These are phyloP conservation scores for Sclerotinia minor DNA, from an alignment of 2,329 filamentous ascomycete genomes.

Conservation along the genomic window DNA sequence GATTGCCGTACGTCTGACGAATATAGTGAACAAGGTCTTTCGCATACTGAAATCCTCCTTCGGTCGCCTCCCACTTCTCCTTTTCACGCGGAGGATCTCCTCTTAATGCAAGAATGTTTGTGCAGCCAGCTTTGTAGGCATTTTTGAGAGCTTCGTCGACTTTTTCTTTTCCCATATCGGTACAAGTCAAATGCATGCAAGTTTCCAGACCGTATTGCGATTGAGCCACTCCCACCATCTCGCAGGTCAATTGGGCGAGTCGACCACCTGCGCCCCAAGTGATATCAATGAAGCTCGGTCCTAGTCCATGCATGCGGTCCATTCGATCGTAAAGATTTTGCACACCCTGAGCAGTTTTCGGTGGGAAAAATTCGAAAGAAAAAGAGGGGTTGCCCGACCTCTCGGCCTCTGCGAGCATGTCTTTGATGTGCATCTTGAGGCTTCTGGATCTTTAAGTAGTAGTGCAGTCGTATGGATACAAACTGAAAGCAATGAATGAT, in stretches of 20 bases:
- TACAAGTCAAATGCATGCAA: slow-evolving; percentile 98
- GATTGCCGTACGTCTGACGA: slow-evolving; percentile 73
- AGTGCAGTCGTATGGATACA: background rate
- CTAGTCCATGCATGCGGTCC: slow-evolving; percentile 96
- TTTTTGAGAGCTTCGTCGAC: slow-evolving; percentile 84
- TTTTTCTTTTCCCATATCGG: slow-evolving; percentile 92
- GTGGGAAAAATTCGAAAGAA: slow-evolving; percentile 99
- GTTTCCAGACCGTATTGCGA: slow-evolving; percentile 95
- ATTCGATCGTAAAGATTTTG: slow-evolving; percentile 99
- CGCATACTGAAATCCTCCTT: slow-evolving; percentile 87
- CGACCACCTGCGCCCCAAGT: slow-evolving; percentile 97
- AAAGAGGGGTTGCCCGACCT: slow-evolving; percentile 80
- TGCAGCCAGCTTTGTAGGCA: slow-evolving; percentile 93
- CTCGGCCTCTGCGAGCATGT: slow-evolving; percentile 83
- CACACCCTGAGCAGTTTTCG: slow-evolving; percentile 95
- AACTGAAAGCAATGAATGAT: slow-evolving; percentile 24
- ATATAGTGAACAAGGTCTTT: slow-evolving; percentile 82
- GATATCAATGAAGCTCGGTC: slow-evolving; percentile 94
- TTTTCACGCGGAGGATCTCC: slow-evolving; percentile 93
- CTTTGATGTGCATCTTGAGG: slow-evolving; percentile 85
- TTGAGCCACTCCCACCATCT: slow-evolving; percentile 97
- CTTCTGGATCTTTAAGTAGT: slow-evolving; percentile 12
- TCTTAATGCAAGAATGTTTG: slow-evolving; percentile 90
- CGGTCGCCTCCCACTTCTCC: slow-evolving; percentile 87
- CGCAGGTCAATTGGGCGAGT: slow-evolving; percentile 87